These are phyloP conservation scores for Yarrowia sp. DNA, from an alignment of 805 yeast genomes.

Conservation along the genomic window DNA sequence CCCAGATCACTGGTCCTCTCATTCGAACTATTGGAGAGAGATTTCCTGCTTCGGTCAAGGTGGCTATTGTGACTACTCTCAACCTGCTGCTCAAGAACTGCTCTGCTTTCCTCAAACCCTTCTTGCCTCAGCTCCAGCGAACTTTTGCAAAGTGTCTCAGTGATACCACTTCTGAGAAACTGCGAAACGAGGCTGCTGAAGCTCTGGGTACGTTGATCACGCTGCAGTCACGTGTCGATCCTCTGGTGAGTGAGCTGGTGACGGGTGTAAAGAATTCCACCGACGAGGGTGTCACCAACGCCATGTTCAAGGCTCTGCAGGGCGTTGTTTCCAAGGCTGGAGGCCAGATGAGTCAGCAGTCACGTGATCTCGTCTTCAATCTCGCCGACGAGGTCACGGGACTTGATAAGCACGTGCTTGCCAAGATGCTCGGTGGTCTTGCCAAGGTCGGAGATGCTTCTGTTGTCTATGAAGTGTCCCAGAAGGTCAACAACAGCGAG, in stretches of 20 bases:
- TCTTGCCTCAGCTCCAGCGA: slow-evolving; percentile 95
- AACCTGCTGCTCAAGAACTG: slow-evolving; percentile 74
- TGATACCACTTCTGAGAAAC: slow-evolving; percentile 65
- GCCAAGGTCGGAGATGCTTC: slow-evolving; percentile 57
- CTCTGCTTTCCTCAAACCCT: slow-evolving; percentile 89
- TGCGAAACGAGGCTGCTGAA: slow-evolving; percentile 81
- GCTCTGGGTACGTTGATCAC: slow-evolving; percentile 86
- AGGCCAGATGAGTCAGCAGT: slow-evolving; percentile 65
- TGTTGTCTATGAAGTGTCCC: slow-evolving; percentile 29
- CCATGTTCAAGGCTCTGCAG: slow-evolving; percentile 79
- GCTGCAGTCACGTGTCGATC: slow-evolving; percentile 91
- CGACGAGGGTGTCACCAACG: slow-evolving; percentile 72
- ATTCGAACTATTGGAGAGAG: slow-evolving; percentile 98
- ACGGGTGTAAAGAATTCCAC: slow-evolving; percentile 63
- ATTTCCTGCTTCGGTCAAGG: slow-evolving; percentile 84
- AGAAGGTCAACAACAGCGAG: slow-evolving; percentile 21
- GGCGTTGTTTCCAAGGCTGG: slow-evolving; percentile 85
- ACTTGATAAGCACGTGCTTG: slow-evolving; percentile 51
- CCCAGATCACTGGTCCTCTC: slow-evolving; percentile 93
- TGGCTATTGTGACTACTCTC: slow-evolving; percentile 87
- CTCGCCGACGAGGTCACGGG: slow-evolving; percentile 69
- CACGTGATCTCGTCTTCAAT: slow-evolving; percentile 64
- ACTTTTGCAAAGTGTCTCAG: slow-evolving; percentile 90
- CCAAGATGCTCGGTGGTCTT: slow-evolving; percentile 72
- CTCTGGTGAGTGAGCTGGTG: slow-evolving; percentile 79